Base-by-base conservation (phyloP, 2,329 filamentous ascomycete species). In the Huntiella decipiens region DNA sequence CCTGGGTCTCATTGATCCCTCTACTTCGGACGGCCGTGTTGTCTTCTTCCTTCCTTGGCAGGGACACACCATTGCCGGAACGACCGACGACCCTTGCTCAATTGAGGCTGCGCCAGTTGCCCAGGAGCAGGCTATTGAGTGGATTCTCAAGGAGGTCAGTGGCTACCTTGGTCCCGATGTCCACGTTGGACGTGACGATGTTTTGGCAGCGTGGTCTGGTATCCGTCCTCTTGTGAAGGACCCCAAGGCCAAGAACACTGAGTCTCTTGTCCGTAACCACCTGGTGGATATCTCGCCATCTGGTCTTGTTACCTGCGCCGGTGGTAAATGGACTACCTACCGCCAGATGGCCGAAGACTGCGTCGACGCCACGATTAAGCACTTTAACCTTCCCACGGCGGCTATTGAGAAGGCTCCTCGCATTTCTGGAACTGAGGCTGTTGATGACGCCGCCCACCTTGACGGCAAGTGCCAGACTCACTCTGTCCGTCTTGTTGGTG, bases 41-140 rank as follows among this genome's bases (percentile, higher is more conserved):
- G 88, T 92, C 57, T 92, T 92, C 73, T 92, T 93, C 70, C 69
- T 92, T 36, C 85, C 85, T 16, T 92, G 85, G 85, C 84, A 92
- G 64, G 84, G 84, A 42, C 91, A 91, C 63, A 92, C 84, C 11
- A 91, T 92, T 56, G 85, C 84, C 39, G 85, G 85, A 51, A 92
- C 85, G 4, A 92, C 84, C 5, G 85, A 92, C 57, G 78, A 81
- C 35, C 77, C 83, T 3, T 81, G 79, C 34, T 65, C 70, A 28
- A 83, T 93, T 53, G 73, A 73, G 4, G 67, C 70, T 36, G 80
- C 88, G 55, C 85, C 85, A 1, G 59, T 86, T 31, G 81, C 85
- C 6, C 78, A 79, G 28, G 83, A 93, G 61, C 72, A 85, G 54
- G 84, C 88, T 54, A 91, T 92, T 54, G 72, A 82, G 55, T 92